Evolutionary conservation across 495 filamentous ascomycete genomes (phyloP), one percentile per base, ranked within the genome.

Genomic region (Schizothecium vesticola): DNA sequence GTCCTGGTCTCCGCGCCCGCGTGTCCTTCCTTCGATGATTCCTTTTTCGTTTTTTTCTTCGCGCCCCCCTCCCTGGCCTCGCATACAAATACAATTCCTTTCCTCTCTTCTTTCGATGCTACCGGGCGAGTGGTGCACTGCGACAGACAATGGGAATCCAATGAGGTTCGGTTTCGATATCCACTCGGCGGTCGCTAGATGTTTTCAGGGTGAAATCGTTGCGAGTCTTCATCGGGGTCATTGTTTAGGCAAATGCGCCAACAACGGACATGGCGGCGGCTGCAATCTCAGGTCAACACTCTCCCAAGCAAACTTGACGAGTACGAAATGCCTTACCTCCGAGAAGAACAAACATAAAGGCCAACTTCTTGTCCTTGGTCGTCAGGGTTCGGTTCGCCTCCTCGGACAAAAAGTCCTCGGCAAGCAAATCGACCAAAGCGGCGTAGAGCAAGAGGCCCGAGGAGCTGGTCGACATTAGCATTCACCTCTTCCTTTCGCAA

Each of bases 391-490:
- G 58, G 59, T 72, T 69, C 0, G 82, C 80, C 66, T 88, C 86
- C 67, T 89, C 87, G 8, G 82, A 86, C 19, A 90, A 75, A 69
- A 89, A 90, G 72, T 90, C 87, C 71, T 88, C 86, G 3, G 86
- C 85, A 64, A 89, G 78, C 51, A 90, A 70, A 68, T 90, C 88
- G 13, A 90, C 86, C 33, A 89, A 76, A 11, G 86, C 82, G 5
- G 87, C 86, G 63, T 87, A 90, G 61, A 89, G 81, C 23, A 89
- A 70, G 24, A 90, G 80, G 65, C 88, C 88, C 1, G 85, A 82
- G 0, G 85, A 88, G 36, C 81, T 83, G 56, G 8, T 29, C 13
- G 21, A 3, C 21, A 58, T 73, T 62, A 68, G 36, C 26, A 24
- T 67, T 51, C 16, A 16, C 36, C 36, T n/a, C 2, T n/a, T n/a